Evolutionary conservation across 352 stramenopile genomes (phyloP).

Genomic region (Phytophthora aleatoria): DNA sequence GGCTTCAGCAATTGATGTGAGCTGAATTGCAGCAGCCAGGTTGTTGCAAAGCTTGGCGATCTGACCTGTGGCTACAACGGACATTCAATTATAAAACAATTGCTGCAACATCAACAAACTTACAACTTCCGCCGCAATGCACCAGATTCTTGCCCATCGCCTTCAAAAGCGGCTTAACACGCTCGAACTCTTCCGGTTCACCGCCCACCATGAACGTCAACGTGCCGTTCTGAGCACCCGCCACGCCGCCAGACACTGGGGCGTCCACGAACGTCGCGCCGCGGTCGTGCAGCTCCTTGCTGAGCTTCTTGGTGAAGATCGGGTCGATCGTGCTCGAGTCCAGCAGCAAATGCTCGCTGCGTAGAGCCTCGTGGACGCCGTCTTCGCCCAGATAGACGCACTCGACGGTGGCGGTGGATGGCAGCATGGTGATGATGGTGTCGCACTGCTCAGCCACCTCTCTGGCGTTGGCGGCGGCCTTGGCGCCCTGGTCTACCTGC

Average conservation of each 20-base stretch:
- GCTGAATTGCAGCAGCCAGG: conserved; percentile 96
- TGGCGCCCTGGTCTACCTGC: conserved; percentile 56
- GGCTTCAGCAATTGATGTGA: conserved; percentile 96
- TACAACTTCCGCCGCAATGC: conserved; percentile 91
- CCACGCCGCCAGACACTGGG: conserved; percentile 95
- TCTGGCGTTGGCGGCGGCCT: conserved; percentile 54
- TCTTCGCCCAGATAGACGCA: conserved; percentile 70
- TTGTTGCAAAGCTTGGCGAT: conserved; percentile 99
- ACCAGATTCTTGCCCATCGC: conserved; percentile 96
- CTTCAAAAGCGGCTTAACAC: conserved; percentile 82
- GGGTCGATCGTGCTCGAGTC: conserved; percentile 97
- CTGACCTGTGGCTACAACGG: conserved; percentile 64
- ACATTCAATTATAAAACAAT: neutral
- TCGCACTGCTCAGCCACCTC: conserved; percentile 81
- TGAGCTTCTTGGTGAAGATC: conserved; percentile 90
- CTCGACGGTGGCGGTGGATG: conserved; percentile 90
- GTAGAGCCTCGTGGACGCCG: conserved; percentile 73
- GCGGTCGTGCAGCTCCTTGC: conserved; percentile 54
- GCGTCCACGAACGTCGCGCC: conserved; percentile 92
- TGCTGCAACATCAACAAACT: conserved; percentile 34
- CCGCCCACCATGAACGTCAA: conserved; percentile 98
- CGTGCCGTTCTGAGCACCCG: conserved; percentile 94
- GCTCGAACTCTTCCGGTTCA: conserved; percentile 58
- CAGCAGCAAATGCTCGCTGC: conserved; percentile 88
- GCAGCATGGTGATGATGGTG: conserved; percentile 96